Conservation (phyloP, 257 asterid genomes). For the Thymus mandschuricus region DNA sequence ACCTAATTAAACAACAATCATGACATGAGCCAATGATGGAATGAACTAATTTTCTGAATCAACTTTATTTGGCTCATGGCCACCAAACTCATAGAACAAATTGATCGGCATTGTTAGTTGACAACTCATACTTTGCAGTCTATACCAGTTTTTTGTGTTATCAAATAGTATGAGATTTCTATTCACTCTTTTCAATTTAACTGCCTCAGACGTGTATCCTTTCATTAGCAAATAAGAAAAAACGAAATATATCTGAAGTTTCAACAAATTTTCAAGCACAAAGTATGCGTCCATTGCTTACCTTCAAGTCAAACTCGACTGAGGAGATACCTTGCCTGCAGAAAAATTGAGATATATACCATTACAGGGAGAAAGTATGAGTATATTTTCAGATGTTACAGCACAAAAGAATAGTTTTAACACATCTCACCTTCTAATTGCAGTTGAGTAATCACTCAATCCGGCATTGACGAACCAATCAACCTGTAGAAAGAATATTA, state of each 20-base stretch:
- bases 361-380: constrained; percentile 8
- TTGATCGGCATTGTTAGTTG: neutral
- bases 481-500: constrained; percentile 34
- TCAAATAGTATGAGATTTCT: neutral
- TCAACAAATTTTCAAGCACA: constrained; percentile 16
- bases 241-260: neutral
- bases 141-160: neutral
- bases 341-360: constrained; percentile 18
- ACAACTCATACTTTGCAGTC: constrained; percentile 1
- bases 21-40: constrained; percentile 5
- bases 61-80: neutral
- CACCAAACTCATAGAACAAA: neutral
- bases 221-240: constrained; percentile 6
- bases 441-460: constrained; percentile 25
- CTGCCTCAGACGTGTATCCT: neutral
- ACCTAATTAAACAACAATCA: neutral
- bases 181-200: neutral
- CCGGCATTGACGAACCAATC: constrained; percentile 44
- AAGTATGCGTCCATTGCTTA: constrained; percentile 33
- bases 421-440: constrained; percentile 36
- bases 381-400: neutral
- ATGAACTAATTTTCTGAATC: neutral
- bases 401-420: neutral
- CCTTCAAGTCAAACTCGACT: constrained; percentile 91
- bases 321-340: constrained; percentile 79